These are phyloP conservation scores for Ulvella scutata DNA, from an alignment of 139 green algal species.

Conservation along the genomic window DNA sequence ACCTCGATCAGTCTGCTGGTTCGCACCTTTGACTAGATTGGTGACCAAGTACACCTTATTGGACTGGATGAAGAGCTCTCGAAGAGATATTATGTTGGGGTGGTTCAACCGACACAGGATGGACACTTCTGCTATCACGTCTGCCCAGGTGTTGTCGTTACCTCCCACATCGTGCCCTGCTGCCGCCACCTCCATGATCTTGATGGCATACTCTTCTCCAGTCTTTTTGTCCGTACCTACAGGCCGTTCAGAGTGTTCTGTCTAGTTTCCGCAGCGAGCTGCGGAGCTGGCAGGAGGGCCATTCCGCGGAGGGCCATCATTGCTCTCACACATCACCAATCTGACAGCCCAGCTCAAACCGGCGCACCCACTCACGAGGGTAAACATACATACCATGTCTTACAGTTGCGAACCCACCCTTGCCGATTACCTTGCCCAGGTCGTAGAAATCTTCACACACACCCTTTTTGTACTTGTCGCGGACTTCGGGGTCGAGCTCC, in stretches of 20 bases:
- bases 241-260: neutral
- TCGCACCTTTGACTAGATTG: constrained; percentile 46
- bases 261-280: too few species aligned
- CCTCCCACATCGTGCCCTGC: constrained; percentile 29
- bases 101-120: constrained; percentile 67
- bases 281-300: too few species aligned
- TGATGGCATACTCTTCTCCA: constrained; percentile 53
- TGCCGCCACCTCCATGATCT: constrained; percentile 73
- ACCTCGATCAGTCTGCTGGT: too few species aligned
- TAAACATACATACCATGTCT: neutral
- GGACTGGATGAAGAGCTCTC: constrained; percentile 77
- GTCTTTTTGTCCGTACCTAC: constrained; percentile 11
- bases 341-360: too few species aligned
- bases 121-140: constrained; percentile 49
- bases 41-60: constrained; percentile 77
- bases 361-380: too few species aligned
- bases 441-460: neutral
- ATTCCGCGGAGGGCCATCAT: too few species aligned
- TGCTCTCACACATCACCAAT: too few species aligned
- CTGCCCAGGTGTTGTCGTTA: constrained; percentile 49
- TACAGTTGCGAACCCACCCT: neutral
- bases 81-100: constrained; percentile 67
- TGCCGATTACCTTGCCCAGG: neutral
- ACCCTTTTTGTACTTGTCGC: neutral
- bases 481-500: neutral